A percentile compares a stretch with the other conserved stretches of the same genome.
Conservation (phyloP, 176 grass and related monocot species). For the Juncus effusus region DNA sequence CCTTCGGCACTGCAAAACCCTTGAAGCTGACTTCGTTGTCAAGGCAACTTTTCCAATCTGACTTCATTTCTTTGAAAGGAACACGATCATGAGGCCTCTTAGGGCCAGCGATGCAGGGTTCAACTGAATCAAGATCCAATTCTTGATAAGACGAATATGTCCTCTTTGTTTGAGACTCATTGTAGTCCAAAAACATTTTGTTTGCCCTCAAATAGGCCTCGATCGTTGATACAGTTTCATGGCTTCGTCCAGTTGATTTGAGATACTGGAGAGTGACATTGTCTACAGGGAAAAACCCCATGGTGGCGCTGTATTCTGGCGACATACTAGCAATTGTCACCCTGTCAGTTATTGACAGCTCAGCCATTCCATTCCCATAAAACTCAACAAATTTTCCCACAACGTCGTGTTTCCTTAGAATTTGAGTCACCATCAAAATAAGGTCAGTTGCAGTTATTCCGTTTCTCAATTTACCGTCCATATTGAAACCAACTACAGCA, state of each 20-base stretch:
- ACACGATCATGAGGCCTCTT: slow-evolving; percentile 99
- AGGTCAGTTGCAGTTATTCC: slow-evolving; percentile 88
- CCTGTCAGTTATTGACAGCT: slow-evolving; percentile 80
- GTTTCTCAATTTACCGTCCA: slow-evolving; percentile 58
- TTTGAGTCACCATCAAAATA: slow-evolving; percentile 92
- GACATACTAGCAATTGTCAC: slow-evolving; percentile 99
- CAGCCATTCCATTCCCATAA: slow-evolving; percentile 80
- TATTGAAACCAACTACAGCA: slow-evolving; percentile 82
- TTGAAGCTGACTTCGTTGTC: slow-evolving; percentile 93
- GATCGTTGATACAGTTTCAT: slow-evolving; percentile 90
- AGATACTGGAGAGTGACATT: slow-evolving; percentile 89
- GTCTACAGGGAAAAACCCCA: slow-evolving; percentile 99
- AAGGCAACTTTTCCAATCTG: slow-evolving; percentile 88
- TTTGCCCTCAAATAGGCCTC: slow-evolving; percentile 84
- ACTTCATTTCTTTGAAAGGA: slow-evolving; percentile 89
- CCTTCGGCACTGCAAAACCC: slow-evolving; percentile 98
- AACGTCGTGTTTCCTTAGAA: slow-evolving; percentile 85
- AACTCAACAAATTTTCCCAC: slow-evolving; percentile 97
- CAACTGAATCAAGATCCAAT: slow-evolving; percentile 80
- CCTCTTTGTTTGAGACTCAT: slow-evolving; percentile 74
- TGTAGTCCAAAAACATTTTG: slow-evolving; percentile 89
- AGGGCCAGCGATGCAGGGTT: slow-evolving; percentile 83
- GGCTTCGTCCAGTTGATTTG: slow-evolving; percentile 77
- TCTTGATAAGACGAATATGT: slow-evolving; percentile 91
- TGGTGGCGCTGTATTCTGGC: slow-evolving; percentile 94